These are phyloP conservation scores for Talaromyces rugulosus DNA, from an alignment of 2,329 filamentous ascomycete species.

Conservation along the genomic window DNA sequence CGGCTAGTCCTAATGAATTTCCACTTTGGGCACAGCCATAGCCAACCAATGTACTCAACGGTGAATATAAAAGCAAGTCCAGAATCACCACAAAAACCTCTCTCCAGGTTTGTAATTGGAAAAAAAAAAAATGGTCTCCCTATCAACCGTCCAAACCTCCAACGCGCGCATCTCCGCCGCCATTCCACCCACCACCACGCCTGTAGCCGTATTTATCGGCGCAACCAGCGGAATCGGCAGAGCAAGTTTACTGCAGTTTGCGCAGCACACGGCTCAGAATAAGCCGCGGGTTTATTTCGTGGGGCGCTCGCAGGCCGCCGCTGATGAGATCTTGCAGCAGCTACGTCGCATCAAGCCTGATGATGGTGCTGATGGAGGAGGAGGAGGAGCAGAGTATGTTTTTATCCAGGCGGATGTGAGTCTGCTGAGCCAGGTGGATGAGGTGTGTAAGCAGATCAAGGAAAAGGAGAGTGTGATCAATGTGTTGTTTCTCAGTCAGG, in stretches of 20 bases:
- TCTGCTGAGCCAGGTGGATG: conserved; percentile 31
- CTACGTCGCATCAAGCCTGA: conserved; percentile 26
- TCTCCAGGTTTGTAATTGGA: no score
- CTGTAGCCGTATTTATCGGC: conserved; percentile 24
- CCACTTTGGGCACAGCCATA: neutral
- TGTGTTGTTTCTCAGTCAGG: conserved; percentile 34
- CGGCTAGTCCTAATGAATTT: neutral
- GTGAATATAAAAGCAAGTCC: neutral
- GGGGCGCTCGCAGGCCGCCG: conserved; percentile 38
- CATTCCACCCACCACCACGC: neutral
- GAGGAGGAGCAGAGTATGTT: conserved; percentile 15
- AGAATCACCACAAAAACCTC: no score
- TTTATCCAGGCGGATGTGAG: conserved; percentile 33
- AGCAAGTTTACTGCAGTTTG: conserved; percentile 45
- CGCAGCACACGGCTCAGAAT: conserved; percentile 27
- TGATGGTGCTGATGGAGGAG: no score
- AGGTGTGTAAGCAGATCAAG: conserved; percentile 26
- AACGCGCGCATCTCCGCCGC: conserved; percentile 1
- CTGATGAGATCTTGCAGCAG: conserved; percentile 41
- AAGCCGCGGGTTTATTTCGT: conserved; percentile 50
- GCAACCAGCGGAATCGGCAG: conserved; percentile 53
- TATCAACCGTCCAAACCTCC: neutral
- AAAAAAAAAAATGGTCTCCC: conserved; percentile 2
- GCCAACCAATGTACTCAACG: no score
- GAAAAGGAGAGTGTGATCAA: conserved; percentile 29